Conservation (phyloP, 495 filamentous ascomycete genomes). For the Podospora didyma region DNA sequence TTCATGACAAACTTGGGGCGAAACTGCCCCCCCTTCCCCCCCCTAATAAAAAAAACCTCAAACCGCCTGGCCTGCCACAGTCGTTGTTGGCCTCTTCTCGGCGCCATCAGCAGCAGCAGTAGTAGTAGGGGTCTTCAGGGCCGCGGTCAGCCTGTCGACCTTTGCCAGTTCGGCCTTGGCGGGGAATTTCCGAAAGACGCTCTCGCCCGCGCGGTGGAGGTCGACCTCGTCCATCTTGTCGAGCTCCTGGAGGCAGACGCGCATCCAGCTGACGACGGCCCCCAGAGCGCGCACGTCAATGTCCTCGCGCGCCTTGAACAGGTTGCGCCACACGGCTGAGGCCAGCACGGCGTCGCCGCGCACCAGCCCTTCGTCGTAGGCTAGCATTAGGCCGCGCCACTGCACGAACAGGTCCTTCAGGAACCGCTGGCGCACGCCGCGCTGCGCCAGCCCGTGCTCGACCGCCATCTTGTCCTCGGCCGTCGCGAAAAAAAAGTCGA, state of each 20-base stretch:
- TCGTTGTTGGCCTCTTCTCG: conserved; percentile 1
- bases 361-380: conserved; percentile 82
- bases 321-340: conserved; percentile 86
- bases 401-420: conserved; percentile 89
- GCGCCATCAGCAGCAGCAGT: neutral
- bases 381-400: conserved; percentile 78
- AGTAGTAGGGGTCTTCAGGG: conserved; percentile 18
- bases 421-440: conserved; percentile 70
- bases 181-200: conserved; percentile 37
- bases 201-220: conserved; percentile 25
- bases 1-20: no score
- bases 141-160: conserved; percentile 31
- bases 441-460: conserved; percentile 61
- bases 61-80: no score
- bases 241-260: conserved; percentile 59
- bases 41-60: no score
- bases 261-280: conserved; percentile 73
- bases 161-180: conserved; percentile 36
- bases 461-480: conserved; percentile 82
- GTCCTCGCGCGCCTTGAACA: conserved; percentile 73
- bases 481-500: conserved; percentile 91
- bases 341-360: conserved; percentile 84
- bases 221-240: conserved; percentile 59
- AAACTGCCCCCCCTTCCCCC: no score
- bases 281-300: conserved; percentile 70